A percentile compares a stretch with the other conserved stretches of the same genome.
phyloP scores from a whole-genome alignment of 192 early-diverging fungal species.

The Coemansia pectinata region DNA sequence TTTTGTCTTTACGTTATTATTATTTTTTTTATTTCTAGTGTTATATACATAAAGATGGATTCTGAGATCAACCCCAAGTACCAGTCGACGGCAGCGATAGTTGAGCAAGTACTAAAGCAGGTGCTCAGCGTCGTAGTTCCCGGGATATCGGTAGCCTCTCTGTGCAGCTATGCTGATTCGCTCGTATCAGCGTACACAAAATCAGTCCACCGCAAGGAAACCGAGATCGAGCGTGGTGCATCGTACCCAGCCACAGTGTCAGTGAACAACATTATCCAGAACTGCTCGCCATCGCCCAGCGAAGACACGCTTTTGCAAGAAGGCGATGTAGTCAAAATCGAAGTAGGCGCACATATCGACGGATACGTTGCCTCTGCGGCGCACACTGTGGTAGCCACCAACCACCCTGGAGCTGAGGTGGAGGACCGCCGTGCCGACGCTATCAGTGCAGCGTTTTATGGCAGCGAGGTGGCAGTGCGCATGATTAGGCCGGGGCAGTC shows the following conservation, averaged over 20 bases:
- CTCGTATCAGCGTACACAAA: constrained; percentile 60
- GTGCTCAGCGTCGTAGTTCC: constrained; percentile 57
- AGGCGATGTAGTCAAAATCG: constrained; percentile 89
- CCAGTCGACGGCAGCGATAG: constrained; percentile 41
- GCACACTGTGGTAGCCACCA: constrained; percentile 76
- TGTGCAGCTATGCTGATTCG: constrained; percentile 70
- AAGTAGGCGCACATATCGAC: constrained; percentile 89
- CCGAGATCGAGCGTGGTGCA: constrained; percentile 65
- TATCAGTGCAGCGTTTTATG: constrained; percentile 79
- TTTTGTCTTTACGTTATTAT: background rate
- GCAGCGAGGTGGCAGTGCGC: constrained; percentile 78
- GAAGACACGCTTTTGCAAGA: constrained; percentile 65
- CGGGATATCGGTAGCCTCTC: constrained; percentile 62
- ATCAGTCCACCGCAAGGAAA: constrained; percentile 62
- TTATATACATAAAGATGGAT: constrained; percentile 1
- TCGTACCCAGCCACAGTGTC: constrained; percentile 85
- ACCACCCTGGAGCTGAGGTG: constrained; percentile 61
- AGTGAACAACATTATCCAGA: constrained; percentile 77
- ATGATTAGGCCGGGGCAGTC: constrained; percentile 75
- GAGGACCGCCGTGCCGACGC: constrained; percentile 74
- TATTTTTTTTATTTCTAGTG: background rate
- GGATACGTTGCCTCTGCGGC: constrained; percentile 84
- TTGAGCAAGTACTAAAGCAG: constrained; percentile 56
- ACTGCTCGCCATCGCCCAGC: constrained; percentile 69
- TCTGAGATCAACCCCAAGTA: constrained; percentile 28